Conservation (phyloP, 805 yeast genomes). For the Kluyveromyces wickerhamii region DNA sequence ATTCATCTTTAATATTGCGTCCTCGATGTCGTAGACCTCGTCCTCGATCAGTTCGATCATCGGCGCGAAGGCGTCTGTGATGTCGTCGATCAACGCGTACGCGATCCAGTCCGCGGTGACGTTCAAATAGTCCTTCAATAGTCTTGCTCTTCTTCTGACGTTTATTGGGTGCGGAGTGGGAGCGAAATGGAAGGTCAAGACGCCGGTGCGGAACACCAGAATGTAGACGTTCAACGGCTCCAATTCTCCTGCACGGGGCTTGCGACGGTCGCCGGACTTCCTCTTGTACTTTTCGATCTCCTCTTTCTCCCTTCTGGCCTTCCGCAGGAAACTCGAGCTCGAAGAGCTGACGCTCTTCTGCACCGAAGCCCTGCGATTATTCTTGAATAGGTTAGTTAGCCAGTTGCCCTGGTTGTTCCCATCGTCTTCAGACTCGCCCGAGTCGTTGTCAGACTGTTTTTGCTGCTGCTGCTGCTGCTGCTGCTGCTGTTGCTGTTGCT, state of each 20-base stretch:
- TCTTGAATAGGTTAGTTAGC: slow-evolving; percentile 13
- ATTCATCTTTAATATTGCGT: slow-evolving; percentile 81
- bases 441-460: slow-evolving; percentile 9
- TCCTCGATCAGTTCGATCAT: slow-evolving; percentile 90
- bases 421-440: slow-evolving; percentile 10
- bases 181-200: slow-evolving; percentile 85
- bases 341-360: slow-evolving; percentile 16
- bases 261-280: slow-evolving; percentile 38
- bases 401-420: slow-evolving; percentile 11
- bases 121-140: slow-evolving; percentile 77
- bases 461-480: slow-evolving; percentile 5
- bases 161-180: slow-evolving; percentile 96
- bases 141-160: slow-evolving; percentile 86
- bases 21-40: slow-evolving; percentile 92
- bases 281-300: slow-evolving; percentile 34
- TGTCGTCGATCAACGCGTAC: slow-evolving; percentile 92
- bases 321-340: slow-evolving; percentile 18
- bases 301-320: slow-evolving; percentile 26
- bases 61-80: slow-evolving; percentile 96
- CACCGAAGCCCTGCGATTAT: slow-evolving; percentile 17
- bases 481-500: slow-evolving; percentile 25
- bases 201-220: slow-evolving; percentile 85
- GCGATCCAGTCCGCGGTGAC: slow-evolving; percentile 96
- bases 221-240: slow-evolving; percentile 90
- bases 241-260: slow-evolving; percentile 47